Evolutionary conservation across 345 rosid genomes (phyloP), one percentile per base, ranked within the genome.

Genomic region (Sonneratia caseolaris): DNA sequence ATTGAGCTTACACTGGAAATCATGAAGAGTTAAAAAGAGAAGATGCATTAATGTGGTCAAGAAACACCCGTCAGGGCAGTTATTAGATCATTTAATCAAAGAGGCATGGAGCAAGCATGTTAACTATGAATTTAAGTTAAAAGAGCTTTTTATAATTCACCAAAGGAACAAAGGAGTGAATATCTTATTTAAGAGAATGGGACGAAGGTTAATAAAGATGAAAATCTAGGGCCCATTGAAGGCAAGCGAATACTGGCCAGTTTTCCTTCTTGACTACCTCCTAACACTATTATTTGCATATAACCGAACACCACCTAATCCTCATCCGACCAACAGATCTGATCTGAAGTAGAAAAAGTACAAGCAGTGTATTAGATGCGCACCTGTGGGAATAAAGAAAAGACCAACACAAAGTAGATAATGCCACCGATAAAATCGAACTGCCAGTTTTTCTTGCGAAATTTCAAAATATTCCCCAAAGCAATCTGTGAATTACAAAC

Each of bases 401-500:
- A 95, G 73, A 82, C 92, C 87, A 95, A 75, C 62, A 95, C 73
- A 65, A 95, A 95, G 84, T 95, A 95, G 81, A 95, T 87, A 72
- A 95, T 83, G 78, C 99, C 99, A 74, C 99, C 99, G 66, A 95
- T 95, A 75, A 92, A 85, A 86, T 95, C 99, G 73, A 95, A 95
- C 61, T 95, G 99, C 99, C 98, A 95, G 78, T 95, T 95, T 87
- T 90, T 95, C 87, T 92, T 95, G 75, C 98, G 89, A 70, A 95
- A 95, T 86, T 95, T 95, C 89, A 95, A 83, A 80, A 95, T 95
- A 81, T 95, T 95, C 79, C 99, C 99, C 85, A 95, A 70, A 69
- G 99, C 99, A 82, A 92, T 95, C 99, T 95, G 91, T 81, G 77
- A 76, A 49, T 61, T 42, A 76, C 32, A 66, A 14, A 35, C 68